These are phyloP conservation scores for Lepidium aucheri DNA, from an alignment of 345 rosid species.

Conservation along the genomic window DNA sequence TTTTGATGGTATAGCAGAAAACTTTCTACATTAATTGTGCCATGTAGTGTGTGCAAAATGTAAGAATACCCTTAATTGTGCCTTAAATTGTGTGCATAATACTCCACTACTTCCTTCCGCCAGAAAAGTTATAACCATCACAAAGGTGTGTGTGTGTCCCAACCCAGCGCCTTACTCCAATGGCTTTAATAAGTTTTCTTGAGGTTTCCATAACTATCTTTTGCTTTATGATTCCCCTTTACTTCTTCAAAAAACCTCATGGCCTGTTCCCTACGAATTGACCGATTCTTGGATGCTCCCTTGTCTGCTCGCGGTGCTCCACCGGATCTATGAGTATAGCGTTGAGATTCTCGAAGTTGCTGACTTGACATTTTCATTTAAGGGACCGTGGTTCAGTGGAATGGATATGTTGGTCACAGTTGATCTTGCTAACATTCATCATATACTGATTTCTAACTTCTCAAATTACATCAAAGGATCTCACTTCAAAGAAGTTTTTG, in stretches of 20 bases:
- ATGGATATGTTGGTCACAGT: neutral
- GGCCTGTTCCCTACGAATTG: neutral
- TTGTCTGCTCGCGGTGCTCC: neutral
- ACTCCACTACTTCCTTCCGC: neutral
- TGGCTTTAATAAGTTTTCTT: neutral
- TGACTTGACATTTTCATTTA: neutral
- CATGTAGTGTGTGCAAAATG: no score
- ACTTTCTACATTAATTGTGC: no score
- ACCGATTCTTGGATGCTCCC: neutral
- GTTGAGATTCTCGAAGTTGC: neutral
- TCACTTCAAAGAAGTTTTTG: neutral
- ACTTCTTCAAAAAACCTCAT: neutral
- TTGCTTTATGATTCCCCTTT: neutral
- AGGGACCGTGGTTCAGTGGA: neutral
- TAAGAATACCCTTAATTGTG: neutral
- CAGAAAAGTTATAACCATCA: neutral
- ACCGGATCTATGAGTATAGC: neutral
- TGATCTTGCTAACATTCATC: neutral
- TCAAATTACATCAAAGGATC: neutral
- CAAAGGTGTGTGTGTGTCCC: neutral
- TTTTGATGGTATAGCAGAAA: no score
- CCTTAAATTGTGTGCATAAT: neutral
- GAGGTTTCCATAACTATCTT: neutral
- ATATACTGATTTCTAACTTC: neutral
- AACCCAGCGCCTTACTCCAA: neutral